These are phyloP conservation scores for Claviceps citrina DNA, from an alignment of 2,329 filamentous ascomycete species.

Conservation along the genomic window DNA sequence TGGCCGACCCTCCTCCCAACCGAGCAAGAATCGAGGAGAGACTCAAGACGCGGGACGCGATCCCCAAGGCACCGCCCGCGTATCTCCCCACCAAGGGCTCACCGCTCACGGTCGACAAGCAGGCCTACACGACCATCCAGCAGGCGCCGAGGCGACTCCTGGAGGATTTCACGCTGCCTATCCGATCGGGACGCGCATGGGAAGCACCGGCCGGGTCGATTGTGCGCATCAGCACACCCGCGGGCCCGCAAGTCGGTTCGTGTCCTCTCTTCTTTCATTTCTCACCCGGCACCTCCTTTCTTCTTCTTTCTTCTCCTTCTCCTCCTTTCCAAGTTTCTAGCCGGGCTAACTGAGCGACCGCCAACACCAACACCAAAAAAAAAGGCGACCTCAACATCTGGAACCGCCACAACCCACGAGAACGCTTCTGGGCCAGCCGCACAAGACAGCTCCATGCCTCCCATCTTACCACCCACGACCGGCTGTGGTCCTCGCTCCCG, in stretches of 20 bases:
- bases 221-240: conserved; percentile 57
- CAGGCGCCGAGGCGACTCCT: conserved; percentile 25
- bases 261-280: conserved; percentile 1
- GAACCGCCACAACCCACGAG: conserved; percentile 60
- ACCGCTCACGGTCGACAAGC: conserved; percentile 27
- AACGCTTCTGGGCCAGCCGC: conserved; percentile 68
- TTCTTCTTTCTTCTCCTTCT: neutral
- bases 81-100: conserved; percentile 30
- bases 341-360: too few relatives aligned
- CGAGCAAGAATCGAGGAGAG: conserved; percentile 18
- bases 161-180: conserved; percentile 48
- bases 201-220: conserved; percentile 51
- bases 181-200: conserved; percentile 62
- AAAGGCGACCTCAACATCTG: conserved; percentile 67
- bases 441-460: conserved; percentile 66
- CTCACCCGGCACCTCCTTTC: neutral
- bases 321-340: neutral
- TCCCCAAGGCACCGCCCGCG: conserved; percentile 33
- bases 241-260: conserved; percentile 58
- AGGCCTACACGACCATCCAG: conserved; percentile 47
- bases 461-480: conserved; percentile 56
- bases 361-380: too few relatives aligned
- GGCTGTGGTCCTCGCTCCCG: conserved; percentile 64
- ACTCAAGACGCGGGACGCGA: conserved; percentile 26
- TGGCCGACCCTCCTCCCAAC: conserved; percentile 5